Evolutionary conservation across 805 yeast species (phyloP).

Genomic region (Candida sakaeoensis): DNA sequence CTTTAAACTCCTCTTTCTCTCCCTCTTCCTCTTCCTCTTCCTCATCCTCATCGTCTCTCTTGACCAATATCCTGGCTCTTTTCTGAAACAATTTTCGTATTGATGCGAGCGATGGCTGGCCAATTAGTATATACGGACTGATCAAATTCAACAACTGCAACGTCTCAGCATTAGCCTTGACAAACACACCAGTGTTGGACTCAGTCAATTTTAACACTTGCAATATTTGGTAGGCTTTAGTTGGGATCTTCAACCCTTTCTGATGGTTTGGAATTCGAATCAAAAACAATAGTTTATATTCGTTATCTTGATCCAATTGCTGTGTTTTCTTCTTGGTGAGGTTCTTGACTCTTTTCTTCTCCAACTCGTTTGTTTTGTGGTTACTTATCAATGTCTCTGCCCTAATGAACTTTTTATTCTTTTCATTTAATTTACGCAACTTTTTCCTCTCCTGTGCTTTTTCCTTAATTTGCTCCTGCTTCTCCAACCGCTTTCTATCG

Average conservation of each 20-base stretch:
- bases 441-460: conserved; percentile 44
- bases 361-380: conserved; percentile 62
- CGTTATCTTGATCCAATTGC: conserved; percentile 28
- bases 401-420: conserved; percentile 60
- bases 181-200: conserved; percentile 66
- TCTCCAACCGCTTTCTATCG: conserved; percentile 67
- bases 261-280: conserved; percentile 63
- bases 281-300: conserved; percentile 55
- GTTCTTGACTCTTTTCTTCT: conserved; percentile 62
- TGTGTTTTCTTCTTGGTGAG: conserved; percentile 54
- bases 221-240: conserved; percentile 57
- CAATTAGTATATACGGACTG: conserved; percentile 70
- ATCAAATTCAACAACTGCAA: conserved; percentile 62
- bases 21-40: conserved; percentile 14
- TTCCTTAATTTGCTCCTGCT: conserved; percentile 60
- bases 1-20: conserved; percentile 18
- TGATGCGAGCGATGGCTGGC: conserved; percentile 69
- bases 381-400: conserved; percentile 72
- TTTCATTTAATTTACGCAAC: conserved; percentile 40
- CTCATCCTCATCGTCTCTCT: conserved; percentile 23
- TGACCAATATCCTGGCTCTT: conserved; percentile 57
- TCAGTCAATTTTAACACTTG: conserved; percentile 57
- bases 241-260: conserved; percentile 60
- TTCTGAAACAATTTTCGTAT: conserved; percentile 73
- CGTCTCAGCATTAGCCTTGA: conserved; percentile 57